phyloP scores from a whole-genome alignment of 257 asterid species.

The Solanum tarijense region DNA sequence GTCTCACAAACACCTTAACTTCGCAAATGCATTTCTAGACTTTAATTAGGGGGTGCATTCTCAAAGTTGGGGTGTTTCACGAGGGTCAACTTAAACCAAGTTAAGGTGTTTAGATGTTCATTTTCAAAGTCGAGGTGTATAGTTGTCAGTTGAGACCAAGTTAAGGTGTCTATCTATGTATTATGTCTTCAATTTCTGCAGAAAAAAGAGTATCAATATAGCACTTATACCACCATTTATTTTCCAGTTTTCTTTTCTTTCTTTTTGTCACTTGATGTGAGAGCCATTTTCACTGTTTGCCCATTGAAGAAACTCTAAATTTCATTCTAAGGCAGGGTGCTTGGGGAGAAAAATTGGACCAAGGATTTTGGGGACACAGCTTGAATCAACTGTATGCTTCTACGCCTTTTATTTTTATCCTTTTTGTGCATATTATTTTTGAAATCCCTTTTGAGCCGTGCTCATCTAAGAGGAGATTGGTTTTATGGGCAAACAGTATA shows the following conservation, averaged over 20 bases:
- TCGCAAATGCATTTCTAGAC: not conserved
- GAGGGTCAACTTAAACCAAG: not conserved
- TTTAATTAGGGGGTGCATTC: not conserved
- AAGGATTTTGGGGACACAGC: constrained; percentile 47
- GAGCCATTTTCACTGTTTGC: not conserved
- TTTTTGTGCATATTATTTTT: not conserved
- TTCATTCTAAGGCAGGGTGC: constrained; percentile 38
- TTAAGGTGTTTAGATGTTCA: not conserved
- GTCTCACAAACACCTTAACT: not conserved
- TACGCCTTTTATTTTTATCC: not conserved
- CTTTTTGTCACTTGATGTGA: not conserved
- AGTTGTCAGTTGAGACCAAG: not conserved
- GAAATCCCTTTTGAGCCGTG: not conserved
- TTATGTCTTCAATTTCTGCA: not conserved
- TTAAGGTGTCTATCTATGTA: not conserved
- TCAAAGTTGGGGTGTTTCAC: not conserved
- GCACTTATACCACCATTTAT: not conserved
- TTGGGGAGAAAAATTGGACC: constrained; percentile 61
- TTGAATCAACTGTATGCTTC: constrained; percentile 40
- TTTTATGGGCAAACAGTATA: not conserved
- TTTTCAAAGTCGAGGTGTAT: not conserved
- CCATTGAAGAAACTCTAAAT: not conserved
- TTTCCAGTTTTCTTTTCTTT: not conserved
- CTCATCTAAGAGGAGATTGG: not conserved
- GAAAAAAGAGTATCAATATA: not conserved